These are phyloP conservation scores for Plantago coronopus DNA, from an alignment of 305 asterid genomes.

Conservation along the genomic window DNA sequence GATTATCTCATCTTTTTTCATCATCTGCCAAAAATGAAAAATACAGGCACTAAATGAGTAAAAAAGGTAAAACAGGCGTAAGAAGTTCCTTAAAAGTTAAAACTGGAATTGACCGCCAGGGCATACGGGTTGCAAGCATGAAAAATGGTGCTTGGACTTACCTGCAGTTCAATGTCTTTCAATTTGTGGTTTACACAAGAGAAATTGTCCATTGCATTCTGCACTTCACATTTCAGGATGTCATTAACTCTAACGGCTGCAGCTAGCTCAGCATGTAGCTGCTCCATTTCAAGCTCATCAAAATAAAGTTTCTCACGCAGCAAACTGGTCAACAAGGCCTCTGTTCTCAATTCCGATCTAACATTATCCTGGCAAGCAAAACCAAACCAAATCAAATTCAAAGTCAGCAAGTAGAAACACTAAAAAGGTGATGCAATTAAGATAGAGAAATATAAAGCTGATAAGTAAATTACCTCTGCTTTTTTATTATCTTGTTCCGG, in stretches of 20 bases:
- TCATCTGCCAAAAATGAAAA: slow-evolving; percentile 41
- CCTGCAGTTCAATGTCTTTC: slow-evolving; percentile 91
- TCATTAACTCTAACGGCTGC: slow-evolving; percentile 79
- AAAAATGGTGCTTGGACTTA: slow-evolving; percentile 17
- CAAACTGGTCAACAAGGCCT: slow-evolving; percentile 70
- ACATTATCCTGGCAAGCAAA: slow-evolving; percentile 45
- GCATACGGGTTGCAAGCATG: no score
- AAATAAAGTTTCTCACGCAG: slow-evolving; percentile 83
- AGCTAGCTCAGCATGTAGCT: slow-evolving; percentile 89
- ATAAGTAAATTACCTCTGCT: slow-evolving; percentile 48
- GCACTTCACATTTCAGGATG: slow-evolving; percentile 74
- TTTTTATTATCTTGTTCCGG: slow-evolving; percentile 29
- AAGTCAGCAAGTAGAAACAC: slow-evolving; percentile 13
- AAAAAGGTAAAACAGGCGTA: background rate
- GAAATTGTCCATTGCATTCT: slow-evolving; percentile 66
- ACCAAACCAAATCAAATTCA: slow-evolving; percentile 15
- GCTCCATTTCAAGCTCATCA: slow-evolving; percentile 73
- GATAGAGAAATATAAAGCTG: slow-evolving; percentile 1
- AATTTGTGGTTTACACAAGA: slow-evolving; percentile 71
- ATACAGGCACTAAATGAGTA: background rate
- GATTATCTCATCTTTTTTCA: slow-evolving; percentile 72
- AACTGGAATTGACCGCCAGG: background rate
- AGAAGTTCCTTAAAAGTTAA: background rate
- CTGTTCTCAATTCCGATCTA: slow-evolving; percentile 71
- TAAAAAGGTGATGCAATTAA: slow-evolving; percentile 6